These are phyloP conservation scores for Prunus yedoensis DNA, from an alignment of 331 rosid genomes.

Conservation along the genomic window DNA sequence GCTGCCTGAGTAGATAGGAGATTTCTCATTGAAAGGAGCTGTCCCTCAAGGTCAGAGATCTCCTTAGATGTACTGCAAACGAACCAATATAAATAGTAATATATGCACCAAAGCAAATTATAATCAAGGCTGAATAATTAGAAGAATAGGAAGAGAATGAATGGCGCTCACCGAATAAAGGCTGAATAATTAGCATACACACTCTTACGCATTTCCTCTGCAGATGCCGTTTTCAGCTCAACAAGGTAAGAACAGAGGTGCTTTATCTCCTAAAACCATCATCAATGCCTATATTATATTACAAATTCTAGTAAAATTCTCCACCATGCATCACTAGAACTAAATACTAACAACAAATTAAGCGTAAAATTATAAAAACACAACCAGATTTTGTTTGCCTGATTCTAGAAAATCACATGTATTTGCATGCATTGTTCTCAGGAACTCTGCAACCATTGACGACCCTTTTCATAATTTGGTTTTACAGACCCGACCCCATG, in stretches of 20 bases:
- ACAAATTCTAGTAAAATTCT: not conserved
- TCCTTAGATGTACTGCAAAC: conserved; percentile 78
- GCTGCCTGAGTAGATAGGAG: conserved; percentile 78
- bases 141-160: not conserved
- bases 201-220: conserved; percentile 96
- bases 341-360: not conserved
- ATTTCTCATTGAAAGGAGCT: conserved; percentile 84
- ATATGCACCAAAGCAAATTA: not conserved
- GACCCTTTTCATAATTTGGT: not conserved
- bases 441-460: not conserved
- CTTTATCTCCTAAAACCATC: conserved; percentile 62
- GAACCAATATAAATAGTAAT: not conserved
- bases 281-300: not conserved
- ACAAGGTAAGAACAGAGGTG: conserved; percentile 58
- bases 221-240: conserved; percentile 87
- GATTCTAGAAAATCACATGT: too few species aligned
- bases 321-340: not conserved
- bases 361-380: not conserved
- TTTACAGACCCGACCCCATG: not conserved
- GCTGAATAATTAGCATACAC: conserved; percentile 88
- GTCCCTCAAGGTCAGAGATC: conserved; percentile 90
- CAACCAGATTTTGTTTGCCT: not conserved
- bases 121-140: too few species aligned
- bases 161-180: conserved; percentile 71
- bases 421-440: not conserved